A percentile compares a stretch with the other conserved stretches of the same genome.
These are phyloP conservation scores for Ceratocystis smalleyi DNA, from an alignment of 2,329 filamentous ascomycete genomes.

Conservation along the genomic window DNA sequence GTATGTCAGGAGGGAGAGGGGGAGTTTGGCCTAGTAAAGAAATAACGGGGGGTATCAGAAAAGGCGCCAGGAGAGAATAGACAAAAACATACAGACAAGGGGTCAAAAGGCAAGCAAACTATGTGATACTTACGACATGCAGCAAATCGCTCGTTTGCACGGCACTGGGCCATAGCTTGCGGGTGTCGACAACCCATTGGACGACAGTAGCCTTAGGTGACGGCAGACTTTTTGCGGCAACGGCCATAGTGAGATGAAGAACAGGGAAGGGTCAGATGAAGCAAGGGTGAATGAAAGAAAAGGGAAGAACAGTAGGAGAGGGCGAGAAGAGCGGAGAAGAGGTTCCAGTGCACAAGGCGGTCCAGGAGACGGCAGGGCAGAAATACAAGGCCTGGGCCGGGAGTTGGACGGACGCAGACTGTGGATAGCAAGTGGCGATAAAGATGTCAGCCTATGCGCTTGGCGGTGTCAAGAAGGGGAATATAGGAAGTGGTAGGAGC, in stretches of 20 bases:
- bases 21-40: constrained; percentile 34
- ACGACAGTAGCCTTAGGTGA: constrained; percentile 24
- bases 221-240: constrained; percentile 12
- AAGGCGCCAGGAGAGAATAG: background rate
- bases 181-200: constrained; percentile 49
- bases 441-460: too few species aligned
- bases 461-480: too few species aligned
- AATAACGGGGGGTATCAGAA: background rate
- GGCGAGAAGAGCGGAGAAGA: background rate
- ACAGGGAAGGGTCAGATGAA: background rate
- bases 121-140: constrained; percentile 27
- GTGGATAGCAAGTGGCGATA: too few species aligned
- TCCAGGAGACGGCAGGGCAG: too few species aligned
- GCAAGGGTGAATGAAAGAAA: background rate
- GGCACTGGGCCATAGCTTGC: constrained; percentile 39
- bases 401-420: too few species aligned
- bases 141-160: constrained; percentile 34
- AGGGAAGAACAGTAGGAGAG: background rate
- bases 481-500: too few species aligned
- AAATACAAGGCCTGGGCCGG: too few species aligned
- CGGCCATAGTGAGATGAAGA: background rate
- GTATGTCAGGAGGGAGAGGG: constrained; percentile 35
- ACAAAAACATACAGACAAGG: background rate
- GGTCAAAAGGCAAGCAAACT: background rate
- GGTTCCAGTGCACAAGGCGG: too few species aligned